Base-by-base conservation (phyloP, 2,329 filamentous ascomycete species). In the Cladosporium sp. region DNA sequence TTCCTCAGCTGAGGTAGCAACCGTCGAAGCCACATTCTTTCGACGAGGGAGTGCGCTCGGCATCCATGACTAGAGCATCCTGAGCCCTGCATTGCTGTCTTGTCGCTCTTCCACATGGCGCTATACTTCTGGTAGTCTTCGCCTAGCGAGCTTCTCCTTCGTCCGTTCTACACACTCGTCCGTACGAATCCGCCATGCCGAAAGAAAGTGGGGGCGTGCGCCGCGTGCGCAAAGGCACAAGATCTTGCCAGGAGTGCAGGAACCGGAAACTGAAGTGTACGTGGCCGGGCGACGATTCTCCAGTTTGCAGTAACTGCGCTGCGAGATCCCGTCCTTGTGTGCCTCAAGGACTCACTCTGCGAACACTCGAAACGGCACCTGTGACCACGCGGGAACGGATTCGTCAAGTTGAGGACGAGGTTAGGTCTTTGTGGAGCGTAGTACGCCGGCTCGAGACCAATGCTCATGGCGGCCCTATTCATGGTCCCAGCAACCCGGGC, bases 381-480 rank as follows among this genome's bases (percentile, higher is more conserved):
- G 56, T 31, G 37, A 26, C 57, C 29, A 52, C 59, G 14, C 57
- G 64, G 18, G 64, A 65, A 18, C 57, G 64, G 3, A 65, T 65
- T 26, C 46, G 50, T 31, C n/a, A 33, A 23, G 57, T 73, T 35
- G 71, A 73, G 49, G 61, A 68, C 26, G 55, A 69, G 53, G 69
- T 73, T 16, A 52, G 53, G n/a, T 68, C 64, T 58, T 23, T 72
- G 56, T 70, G 62, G 65, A 66, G 61, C 37, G 59, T 66, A 4
- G 66, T 73, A 21, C 64, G 60, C 55, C 63, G 59, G 49, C 65
- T 70, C 57, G 69, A 70, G 49, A 31, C 67, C 8, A 69, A 66
- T 21, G 61, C 69, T 21, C 66, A 66, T 4, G 29, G 65, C 44
- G 49, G 23, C 23, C 3, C 35, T 46, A 18, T 33, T 57, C 55